Evolutionary conservation across 2,329 filamentous ascomycete genomes (phyloP).

Genomic region (Penicillium palitans): DNA sequence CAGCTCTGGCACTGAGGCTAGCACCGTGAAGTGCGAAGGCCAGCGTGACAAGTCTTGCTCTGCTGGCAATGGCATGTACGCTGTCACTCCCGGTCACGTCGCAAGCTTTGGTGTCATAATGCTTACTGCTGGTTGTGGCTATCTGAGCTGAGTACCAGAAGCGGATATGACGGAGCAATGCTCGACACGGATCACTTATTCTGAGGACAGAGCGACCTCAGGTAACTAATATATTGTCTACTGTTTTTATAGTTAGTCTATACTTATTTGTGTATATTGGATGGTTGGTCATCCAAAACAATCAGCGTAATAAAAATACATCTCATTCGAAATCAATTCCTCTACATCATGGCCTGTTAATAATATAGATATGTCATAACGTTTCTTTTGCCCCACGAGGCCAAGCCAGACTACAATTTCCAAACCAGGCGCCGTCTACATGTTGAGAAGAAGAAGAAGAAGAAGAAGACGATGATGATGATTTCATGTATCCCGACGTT

Average conservation of each 20-base stretch:
- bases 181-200: neutral
- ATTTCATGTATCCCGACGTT: too few species aligned
- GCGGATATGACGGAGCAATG: neutral
- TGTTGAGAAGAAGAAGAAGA: too few species aligned
- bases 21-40: slow-evolving; percentile 23
- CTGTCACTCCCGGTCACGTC: slow-evolving; percentile 28
- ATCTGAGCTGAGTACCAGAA: neutral
- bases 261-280: neutral
- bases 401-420: too few species aligned
- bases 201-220: neutral
- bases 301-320: neutral
- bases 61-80: slow-evolving; percentile 28
- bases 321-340: neutral
- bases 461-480: too few species aligned
- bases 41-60: slow-evolving; percentile 31
- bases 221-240: too few species aligned
- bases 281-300: slow-evolving; percentile 10
- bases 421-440: too few species aligned
- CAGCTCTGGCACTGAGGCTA: slow-evolving; percentile 22
- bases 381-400: neutral
- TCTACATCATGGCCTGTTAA: too few species aligned
- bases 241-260: neutral
- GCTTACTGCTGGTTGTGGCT: slow-evolving; percentile 23
- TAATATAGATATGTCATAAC: neutral
- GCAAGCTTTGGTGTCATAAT: slow-evolving; percentile 28